A percentile compares a stretch with the other conserved stretches of the same genome.
phyloP scores from a whole-genome alignment of 352 stramenopile species.

The Pythium scleroteichum region DNA sequence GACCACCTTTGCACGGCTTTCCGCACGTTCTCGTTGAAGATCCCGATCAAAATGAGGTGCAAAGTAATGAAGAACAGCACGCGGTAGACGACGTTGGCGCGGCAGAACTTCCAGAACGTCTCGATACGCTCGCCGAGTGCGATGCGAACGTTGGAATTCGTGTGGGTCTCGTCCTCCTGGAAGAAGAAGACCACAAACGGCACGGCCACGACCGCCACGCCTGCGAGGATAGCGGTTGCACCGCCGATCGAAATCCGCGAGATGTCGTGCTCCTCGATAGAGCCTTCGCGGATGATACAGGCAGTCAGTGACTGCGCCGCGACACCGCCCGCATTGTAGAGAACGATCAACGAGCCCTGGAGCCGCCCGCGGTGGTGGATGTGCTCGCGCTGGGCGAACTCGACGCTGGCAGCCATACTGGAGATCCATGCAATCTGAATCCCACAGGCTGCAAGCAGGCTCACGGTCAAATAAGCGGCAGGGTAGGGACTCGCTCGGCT shows the following conservation, averaged over 20 bases:
- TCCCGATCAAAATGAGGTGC: constrained; percentile 23
- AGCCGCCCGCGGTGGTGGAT: constrained; percentile 24
- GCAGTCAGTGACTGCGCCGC: constrained; percentile 11
- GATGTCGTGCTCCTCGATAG: constrained; percentile 10
- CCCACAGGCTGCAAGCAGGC: constrained; percentile 12
- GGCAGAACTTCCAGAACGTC: constrained; percentile 28
- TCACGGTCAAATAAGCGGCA: constrained; percentile 19
- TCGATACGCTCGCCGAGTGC: constrained; percentile 3
- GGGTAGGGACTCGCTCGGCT: constrained; percentile 8
- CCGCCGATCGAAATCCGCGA: constrained; percentile 18
- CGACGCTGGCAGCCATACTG: constrained; percentile 18
- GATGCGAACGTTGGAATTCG: constrained; percentile 9
- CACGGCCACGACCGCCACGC: constrained; percentile 8
- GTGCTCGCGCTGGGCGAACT: constrained; percentile 32
- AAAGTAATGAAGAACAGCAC: constrained; percentile 24
- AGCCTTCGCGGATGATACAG: constrained; percentile 10
- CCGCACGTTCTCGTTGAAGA: constrained; percentile 27
- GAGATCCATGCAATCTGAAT: constrained; percentile 28
- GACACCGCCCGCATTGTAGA: constrained; percentile 24
- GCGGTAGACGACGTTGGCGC: constrained; percentile 28
- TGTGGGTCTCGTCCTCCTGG: constrained; percentile 17
- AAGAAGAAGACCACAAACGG: constrained; percentile 22
- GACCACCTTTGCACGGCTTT: constrained; percentile 25
- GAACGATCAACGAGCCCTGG: constrained; percentile 18
- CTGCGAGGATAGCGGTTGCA: constrained; percentile 13